Conservation (phyloP, 2,329 filamentous ascomycete genomes). For the Corynespora cassiicola region DNA sequence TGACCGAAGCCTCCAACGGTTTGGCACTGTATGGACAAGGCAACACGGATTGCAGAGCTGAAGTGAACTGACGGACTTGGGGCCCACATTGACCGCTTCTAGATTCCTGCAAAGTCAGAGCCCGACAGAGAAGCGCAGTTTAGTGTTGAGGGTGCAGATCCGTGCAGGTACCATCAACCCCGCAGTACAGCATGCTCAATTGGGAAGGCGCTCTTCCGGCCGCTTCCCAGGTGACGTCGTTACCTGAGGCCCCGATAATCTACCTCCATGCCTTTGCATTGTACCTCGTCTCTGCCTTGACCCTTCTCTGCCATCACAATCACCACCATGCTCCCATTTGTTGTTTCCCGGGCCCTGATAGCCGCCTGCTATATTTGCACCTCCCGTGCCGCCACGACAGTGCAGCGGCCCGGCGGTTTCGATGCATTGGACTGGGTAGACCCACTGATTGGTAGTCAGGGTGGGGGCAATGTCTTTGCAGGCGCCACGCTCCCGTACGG, state of each 20-base stretch:
- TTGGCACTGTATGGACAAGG: no score
- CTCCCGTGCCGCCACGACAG: background rate
- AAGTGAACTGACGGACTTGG: no score
- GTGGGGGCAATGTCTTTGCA: constrained; percentile 55
- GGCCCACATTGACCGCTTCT: no score
- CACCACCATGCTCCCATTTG: background rate
- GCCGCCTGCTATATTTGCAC: background rate
- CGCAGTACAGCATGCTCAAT: constrained; percentile 29
- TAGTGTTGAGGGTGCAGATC: no score
- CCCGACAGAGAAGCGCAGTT: no score
- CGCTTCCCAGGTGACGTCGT: constrained; percentile 23
- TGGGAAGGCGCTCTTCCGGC: constrained; percentile 22
- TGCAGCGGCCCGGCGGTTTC: constrained; percentile 12
- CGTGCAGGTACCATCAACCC: no score
- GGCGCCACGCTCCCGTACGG: constrained; percentile 55
- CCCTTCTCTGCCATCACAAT: constrained; percentile 1
- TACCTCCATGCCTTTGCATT: background rate
- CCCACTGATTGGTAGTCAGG: constrained; percentile 52
- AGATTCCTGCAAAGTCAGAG: no score
- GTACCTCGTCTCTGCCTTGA: no score
- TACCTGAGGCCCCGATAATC: constrained; percentile 2
- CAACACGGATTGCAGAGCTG: no score
- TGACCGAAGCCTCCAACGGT: no score
- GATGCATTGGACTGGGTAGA: constrained; percentile 48
- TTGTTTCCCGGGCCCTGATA: background rate